phyloP scores from a whole-genome alignment of 139 green algal genomes.

The Chlamydomonas incerta region DNA sequence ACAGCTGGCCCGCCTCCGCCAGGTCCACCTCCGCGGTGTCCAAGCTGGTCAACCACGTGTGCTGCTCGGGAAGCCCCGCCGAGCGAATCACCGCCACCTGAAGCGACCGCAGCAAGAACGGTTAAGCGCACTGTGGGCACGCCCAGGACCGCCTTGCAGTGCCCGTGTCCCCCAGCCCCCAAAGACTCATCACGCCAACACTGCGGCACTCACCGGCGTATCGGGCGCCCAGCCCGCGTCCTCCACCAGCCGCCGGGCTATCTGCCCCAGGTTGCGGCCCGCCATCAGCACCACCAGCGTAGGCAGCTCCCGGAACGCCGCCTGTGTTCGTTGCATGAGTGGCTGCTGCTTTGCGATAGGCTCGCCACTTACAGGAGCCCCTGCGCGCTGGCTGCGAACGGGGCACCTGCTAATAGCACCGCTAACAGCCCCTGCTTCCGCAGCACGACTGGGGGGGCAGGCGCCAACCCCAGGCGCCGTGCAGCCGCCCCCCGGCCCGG shows the following conservation, averaged over 20 bases:
- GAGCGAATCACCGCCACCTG: constrained; percentile 67
- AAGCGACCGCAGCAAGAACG: neutral
- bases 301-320: constrained; percentile 51
- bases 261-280: constrained; percentile 48
- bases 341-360: too few species aligned
- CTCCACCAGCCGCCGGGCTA: constrained; percentile 49
- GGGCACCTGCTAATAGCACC: too few species aligned
- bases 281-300: constrained; percentile 86
- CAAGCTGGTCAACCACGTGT: constrained; percentile 65
- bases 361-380: too few species aligned
- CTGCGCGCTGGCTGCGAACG: too few species aligned
- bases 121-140: too few species aligned
- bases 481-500: too few species aligned
- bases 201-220: constrained; percentile 57
- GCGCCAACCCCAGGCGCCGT: too few species aligned
- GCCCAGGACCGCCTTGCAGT: too few species aligned
- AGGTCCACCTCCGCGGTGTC: constrained; percentile 45
- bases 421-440: too few species aligned
- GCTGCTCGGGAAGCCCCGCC: constrained; percentile 62
- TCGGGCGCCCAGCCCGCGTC: constrained; percentile 36
- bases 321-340: too few species aligned
- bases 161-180: neutral
- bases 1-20: constrained; percentile 5
- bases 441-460: too few species aligned
- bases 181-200: too few species aligned